Evolutionary conservation across 495 filamentous ascomycete genomes (phyloP), one percentile per base, ranked within the genome.

Genomic region (Xylaria cubensis): DNA sequence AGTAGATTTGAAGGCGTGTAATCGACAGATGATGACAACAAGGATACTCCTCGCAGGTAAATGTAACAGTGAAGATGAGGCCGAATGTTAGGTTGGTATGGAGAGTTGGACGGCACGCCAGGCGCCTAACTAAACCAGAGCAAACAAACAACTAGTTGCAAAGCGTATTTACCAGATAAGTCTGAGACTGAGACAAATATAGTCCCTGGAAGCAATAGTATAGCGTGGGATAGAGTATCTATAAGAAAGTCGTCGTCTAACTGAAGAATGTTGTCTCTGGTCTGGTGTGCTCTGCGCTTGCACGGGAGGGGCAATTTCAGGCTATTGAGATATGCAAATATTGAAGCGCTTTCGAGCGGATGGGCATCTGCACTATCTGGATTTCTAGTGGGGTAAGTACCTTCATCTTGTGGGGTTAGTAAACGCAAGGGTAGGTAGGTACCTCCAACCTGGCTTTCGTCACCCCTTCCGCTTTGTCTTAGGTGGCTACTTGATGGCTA

Each of bases 1-100:
- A 53, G 74, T 72, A 12, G 74, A 72, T 71, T 71, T 69, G 64
- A 62, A 19, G 21, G 67, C 6, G 72, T 67, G 56, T 72, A 67
- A 24, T 56, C 17, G 46, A 19, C 76, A 58, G 59, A 75, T 67
- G 29, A 75, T 32, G 26, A 74, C 68, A 46, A 21, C 21, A 32
- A 48, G 21, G 62, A 24, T 15, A 32, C 56, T 59, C 9, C 42
- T 55, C 3, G 53, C 44, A 21, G 39, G 9, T 4, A 32, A 39
- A 21, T 9, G 24, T 4, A 56, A 24, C n/a, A 1, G 48, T 46
- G 26, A 46, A 4, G 5, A n/a, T 34, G 9, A 62, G 19, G 32
- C 34, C 7, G 48, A 55, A 24, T 71, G 46, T 48, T 48, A n/a
- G 42, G 39, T 12, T 32, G 21, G 24, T 12, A 26, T 29, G 0